phyloP scores from a whole-genome alignment of 2,329 filamentous ascomycete genomes.

The Trichoderma sp. region DNA sequence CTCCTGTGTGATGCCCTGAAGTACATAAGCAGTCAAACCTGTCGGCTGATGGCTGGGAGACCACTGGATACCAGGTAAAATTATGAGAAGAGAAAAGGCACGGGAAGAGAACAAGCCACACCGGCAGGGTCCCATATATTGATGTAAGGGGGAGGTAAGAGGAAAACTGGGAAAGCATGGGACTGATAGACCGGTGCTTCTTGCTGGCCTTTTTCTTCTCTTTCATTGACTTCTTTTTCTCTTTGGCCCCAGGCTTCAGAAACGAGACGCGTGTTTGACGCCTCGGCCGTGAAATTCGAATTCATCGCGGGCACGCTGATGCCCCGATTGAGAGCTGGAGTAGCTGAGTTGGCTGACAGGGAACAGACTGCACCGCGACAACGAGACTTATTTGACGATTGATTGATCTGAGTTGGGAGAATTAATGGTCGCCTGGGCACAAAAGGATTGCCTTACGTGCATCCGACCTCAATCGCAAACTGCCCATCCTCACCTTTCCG shows the following conservation, averaged over 20 bases:
- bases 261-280: no score
- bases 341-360: no score
- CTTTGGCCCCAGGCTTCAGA: neutral
- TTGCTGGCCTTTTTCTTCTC: neutral
- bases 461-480: neutral
- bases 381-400: neutral
- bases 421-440: no score
- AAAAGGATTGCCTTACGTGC: neutral
- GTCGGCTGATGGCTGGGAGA: neutral
- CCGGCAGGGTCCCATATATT: conserved; percentile 6
- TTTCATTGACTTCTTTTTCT: neutral
- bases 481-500: neutral
- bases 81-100: neutral
- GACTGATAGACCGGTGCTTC: conserved; percentile 6
- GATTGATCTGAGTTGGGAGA: no score
- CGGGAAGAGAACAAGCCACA: conserved; percentile 3
- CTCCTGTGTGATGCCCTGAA: neutral
- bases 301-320: no score
- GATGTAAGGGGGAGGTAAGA: conserved; percentile 21
- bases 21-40: neutral
- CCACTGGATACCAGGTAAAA: no score
- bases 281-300: no score
- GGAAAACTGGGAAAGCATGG: neutral
- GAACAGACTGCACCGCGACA: neutral
- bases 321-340: neutral